Conservation (phyloP, 2,329 filamentous ascomycete species). For the Pseudogymnoascus sp. region DNA sequence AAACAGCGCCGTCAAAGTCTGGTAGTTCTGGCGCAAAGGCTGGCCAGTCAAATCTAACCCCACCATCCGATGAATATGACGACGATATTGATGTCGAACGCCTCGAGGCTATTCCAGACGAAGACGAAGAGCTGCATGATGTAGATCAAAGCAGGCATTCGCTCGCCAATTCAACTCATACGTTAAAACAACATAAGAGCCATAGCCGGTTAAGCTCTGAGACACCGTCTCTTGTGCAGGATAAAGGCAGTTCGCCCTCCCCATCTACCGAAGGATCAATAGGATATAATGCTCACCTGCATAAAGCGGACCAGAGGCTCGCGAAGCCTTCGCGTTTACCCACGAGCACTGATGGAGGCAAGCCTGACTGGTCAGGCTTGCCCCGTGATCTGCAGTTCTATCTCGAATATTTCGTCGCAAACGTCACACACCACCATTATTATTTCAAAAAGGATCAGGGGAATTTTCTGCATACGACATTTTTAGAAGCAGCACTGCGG, state of each 20-base stretch:
- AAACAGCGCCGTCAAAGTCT: conserved; percentile 42
- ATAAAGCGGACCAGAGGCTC: conserved; percentile 12
- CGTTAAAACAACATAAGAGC: conserved; percentile 31
- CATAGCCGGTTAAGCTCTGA: conserved; percentile 44
- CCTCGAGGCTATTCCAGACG: conserved; percentile 49
- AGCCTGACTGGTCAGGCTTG: conserved; percentile 48
- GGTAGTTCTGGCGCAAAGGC: conserved; percentile 15
- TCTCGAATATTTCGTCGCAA: conserved; percentile 68
- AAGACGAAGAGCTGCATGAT: conserved; percentile 36
- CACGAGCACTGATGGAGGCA: conserved; percentile 13
- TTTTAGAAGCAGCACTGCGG: conserved; percentile 65
- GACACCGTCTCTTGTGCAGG: conserved; percentile 44
- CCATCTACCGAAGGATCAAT: conserved; percentile 38
- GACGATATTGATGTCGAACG: conserved; percentile 41
- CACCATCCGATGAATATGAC: conserved; percentile 46
- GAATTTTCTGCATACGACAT: conserved; percentile 64
- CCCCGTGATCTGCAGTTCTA: conserved; percentile 69
- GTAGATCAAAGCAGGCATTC: conserved; percentile 14
- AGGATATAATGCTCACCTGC: conserved; percentile 21
- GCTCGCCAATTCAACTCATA: conserved; percentile 28
- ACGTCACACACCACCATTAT: conserved; percentile 78
- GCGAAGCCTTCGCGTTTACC: conserved; percentile 24
- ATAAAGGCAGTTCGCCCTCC: conserved; percentile 47
- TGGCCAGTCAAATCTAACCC: conserved; percentile 36
- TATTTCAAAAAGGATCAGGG: conserved; percentile 63